Evolutionary conservation across 192 early-diverging fungal species (phyloP).

Genomic region (Coemansia sp.): DNA sequence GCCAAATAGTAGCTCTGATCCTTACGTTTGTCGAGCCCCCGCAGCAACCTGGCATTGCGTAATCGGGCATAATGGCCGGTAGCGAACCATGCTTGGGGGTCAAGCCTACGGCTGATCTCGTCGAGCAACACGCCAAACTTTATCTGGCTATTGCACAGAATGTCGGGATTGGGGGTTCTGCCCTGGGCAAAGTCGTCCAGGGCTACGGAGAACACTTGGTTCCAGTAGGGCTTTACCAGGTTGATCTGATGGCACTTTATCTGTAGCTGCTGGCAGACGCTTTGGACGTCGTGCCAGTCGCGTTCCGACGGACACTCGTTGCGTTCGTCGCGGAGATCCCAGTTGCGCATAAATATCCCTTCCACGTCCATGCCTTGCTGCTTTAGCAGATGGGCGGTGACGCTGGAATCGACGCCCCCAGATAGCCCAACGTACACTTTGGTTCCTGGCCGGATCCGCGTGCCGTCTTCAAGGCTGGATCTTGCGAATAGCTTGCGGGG

Average conservation of each 20-base stretch:
- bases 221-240: conserved; percentile 91
- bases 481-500: neutral
- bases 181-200: conserved; percentile 69
- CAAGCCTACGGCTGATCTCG: conserved; percentile 20
- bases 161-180: conserved; percentile 88
- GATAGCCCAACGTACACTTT: conserved; percentile 83
- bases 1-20: conserved; percentile 96
- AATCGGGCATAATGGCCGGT: conserved; percentile 63
- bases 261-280: conserved; percentile 63
- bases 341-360: conserved; percentile 93
- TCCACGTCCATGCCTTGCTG: conserved; percentile 61
- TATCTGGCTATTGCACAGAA: conserved; percentile 85
- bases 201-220: conserved; percentile 78
- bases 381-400: conserved; percentile 74
- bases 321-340: conserved; percentile 81
- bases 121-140: conserved; percentile 91
- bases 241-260: conserved; percentile 67
- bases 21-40: conserved; percentile 68
- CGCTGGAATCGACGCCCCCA: conserved; percentile 92
- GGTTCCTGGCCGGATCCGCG: conserved; percentile 8
- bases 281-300: conserved; percentile 78
- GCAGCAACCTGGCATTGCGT: conserved; percentile 1
- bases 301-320: conserved; percentile 72
- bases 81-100: conserved; percentile 48
- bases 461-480: neutral